Conservation (phyloP, 345 rosid species). For the Boechera retrofracta region DNA sequence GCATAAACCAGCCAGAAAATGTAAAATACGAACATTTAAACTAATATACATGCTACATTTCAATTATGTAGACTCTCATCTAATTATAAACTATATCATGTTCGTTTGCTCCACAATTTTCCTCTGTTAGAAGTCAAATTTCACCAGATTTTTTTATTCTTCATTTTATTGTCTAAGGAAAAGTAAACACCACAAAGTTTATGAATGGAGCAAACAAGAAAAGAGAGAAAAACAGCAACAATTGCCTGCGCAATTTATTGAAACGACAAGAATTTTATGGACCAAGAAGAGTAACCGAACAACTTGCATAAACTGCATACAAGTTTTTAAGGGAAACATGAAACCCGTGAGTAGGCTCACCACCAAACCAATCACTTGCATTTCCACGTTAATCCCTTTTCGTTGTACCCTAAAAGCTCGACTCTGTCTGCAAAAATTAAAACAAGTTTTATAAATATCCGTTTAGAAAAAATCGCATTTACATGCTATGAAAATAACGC, state of each 20-base stretch:
- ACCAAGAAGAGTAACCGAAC: constrained; percentile 13
- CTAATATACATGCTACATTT: neutral
- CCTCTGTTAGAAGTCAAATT: neutral
- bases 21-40: too few species aligned
- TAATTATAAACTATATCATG: neutral
- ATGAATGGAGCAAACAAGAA: neutral
- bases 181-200: constrained; percentile 4
- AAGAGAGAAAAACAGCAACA: constrained; percentile 11
- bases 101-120: neutral
- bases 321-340: constrained; percentile 27
- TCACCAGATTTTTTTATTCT: neutral
- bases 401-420: constrained; percentile 35
- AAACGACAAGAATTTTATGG: constrained; percentile 36
- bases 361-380: constrained; percentile 38
- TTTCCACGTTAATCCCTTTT: constrained; percentile 21
- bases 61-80: neutral
- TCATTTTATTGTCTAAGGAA: neutral
- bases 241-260: constrained; percentile 32
- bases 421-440: constrained; percentile 35
- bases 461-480: neutral
- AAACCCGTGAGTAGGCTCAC: constrained; percentile 35
- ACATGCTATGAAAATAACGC: neutral
- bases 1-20: too few species aligned
- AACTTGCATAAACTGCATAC: constrained; percentile 10
- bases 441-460: neutral